phyloP scores from a whole-genome alignment of 176 grass and related monocot genomes.

The Triticum turgidum region DNA sequence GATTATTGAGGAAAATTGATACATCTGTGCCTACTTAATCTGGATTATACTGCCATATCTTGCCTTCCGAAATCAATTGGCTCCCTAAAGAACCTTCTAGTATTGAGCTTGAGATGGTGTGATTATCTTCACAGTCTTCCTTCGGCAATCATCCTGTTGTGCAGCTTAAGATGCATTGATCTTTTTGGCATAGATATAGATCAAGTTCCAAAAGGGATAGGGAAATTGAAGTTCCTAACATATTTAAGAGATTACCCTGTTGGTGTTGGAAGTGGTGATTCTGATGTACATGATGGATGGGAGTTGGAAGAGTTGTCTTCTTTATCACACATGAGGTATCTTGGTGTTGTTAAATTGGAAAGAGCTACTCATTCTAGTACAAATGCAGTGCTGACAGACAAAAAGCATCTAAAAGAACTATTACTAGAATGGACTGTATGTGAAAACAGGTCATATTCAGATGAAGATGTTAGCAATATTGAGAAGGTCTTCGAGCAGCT shows the following conservation, averaged over 20 bases:
- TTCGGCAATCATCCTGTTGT: neutral
- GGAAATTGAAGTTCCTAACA: neutral
- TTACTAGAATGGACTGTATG: rapidly evolving
- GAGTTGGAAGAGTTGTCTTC: too few species aligned
- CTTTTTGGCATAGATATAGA: neutral
- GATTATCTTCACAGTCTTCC: neutral
- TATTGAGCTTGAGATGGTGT: neutral
- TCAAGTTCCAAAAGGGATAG: slow-evolving; percentile 15
- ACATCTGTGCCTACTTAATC: neutral
- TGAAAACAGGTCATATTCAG: neutral
- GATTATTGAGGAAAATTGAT: neutral
- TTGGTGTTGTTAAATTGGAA: neutral
- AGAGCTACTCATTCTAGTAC: neutral
- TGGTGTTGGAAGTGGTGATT: neutral
- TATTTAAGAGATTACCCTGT: neutral
- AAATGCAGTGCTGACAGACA: neutral
- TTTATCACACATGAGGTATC: too few species aligned
- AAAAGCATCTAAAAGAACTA: neutral
- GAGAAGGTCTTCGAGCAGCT: too few species aligned
- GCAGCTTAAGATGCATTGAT: neutral
- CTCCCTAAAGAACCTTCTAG: slow-evolving; percentile 16
- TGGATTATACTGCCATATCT: neutral
- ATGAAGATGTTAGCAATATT: neutral
- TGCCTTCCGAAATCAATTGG: neutral
- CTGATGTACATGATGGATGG: neutral